Base-by-base conservation (phyloP, 176 grass and related monocot species). In the Aegilops speltoides region DNA sequence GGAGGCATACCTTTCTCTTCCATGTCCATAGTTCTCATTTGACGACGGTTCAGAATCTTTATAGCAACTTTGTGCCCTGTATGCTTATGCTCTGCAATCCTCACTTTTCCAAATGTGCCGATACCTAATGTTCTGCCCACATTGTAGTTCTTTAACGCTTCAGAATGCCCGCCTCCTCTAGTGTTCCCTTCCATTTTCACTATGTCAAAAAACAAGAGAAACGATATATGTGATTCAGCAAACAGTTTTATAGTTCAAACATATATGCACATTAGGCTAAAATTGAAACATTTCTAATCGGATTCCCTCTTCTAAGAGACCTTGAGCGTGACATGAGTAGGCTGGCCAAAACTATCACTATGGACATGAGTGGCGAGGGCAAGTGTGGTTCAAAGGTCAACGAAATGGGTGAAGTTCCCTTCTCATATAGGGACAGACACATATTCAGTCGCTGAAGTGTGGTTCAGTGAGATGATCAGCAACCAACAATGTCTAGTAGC, bases 61-160 rank as follows among this genome's bases (percentile, higher is more conserved):
- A 98, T 89, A 54, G 96, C 96, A 82, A 98, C 96, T 76, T 54
- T 89, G 40, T 95, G 93, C 11, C 96, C 91, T 40, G 96, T 95
- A 81, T 86, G 60, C 80, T 92, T 92, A 91, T 98, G 96, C 82
- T 95, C 93, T 20, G 96, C 96, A 82, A 98, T 89, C 85, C 95
- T 98, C 9, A 98, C 93, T 88, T 98, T 98, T 45, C 88, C 96
- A 91, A 94, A 95, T 77, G 93, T 91, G 60, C 96, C 96, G 80
- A 95, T 92, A 80, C 96, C 96, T 81, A 98, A 89, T 74, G 93
- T 98, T 74, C 88, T 94, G 68, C 96, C 96, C 11, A 98, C 69
- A 50, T 62, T 98, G 79, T 98, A 98, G 70, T 92, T 95, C 80
- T 64, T 95, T 69, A 98, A 76, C 4, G 86, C 90, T 7, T 98